These are phyloP conservation scores for Pittosporum tobira DNA, from an alignment of 129 eudicot species.

Conservation along the genomic window DNA sequence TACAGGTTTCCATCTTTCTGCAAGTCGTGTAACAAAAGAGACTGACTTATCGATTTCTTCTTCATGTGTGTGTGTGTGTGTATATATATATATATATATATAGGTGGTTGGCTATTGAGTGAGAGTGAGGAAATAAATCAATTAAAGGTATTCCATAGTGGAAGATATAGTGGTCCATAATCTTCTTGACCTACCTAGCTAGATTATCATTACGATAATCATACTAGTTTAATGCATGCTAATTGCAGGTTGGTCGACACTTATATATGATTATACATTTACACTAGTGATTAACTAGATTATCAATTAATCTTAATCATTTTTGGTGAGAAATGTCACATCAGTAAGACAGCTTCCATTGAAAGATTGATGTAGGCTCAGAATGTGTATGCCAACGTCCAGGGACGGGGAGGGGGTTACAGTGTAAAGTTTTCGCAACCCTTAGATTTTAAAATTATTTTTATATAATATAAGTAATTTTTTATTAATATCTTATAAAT, in stretches of 20 bases:
- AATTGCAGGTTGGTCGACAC: conserved; percentile 14
- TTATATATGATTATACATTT: background rate
- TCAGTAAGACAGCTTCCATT: no score
- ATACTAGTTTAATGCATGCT: background rate
- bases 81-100: background rate
- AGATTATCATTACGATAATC: background rate
- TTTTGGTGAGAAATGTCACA: no score
- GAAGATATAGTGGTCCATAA: conserved; percentile 14
- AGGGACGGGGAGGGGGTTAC: no score
- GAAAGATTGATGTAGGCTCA: no score
- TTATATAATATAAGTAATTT: no score
- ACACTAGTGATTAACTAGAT: background rate
- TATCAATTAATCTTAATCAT: no score
- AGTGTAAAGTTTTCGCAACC: no score
- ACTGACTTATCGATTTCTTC: no score
- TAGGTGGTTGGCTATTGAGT: background rate
- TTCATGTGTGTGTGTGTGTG: no score
- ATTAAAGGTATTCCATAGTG: background rate
- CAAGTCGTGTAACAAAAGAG: background rate
- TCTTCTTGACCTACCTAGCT: conserved; percentile 7
- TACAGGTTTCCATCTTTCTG: conserved; percentile 7
- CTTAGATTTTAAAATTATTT: no score
- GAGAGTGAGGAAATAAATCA: background rate
- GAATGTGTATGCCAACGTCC: no score
- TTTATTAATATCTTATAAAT: no score